Conservation (phyloP, 2,329 filamentous ascomycete genomes). For the Hansfordia pulvinata region DNA sequence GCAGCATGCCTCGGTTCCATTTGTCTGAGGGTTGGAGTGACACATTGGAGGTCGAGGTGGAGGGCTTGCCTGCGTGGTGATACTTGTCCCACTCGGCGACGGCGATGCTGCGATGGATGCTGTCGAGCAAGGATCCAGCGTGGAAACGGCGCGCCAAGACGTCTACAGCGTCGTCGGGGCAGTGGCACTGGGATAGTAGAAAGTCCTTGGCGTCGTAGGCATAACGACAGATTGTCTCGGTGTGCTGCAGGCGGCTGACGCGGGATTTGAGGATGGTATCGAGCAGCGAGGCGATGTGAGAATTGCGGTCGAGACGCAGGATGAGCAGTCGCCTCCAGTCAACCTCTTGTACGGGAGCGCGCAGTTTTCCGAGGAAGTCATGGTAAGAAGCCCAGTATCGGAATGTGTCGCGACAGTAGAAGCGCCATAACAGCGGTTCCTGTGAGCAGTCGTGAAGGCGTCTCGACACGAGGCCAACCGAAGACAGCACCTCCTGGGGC, state of each 20-base stretch:
- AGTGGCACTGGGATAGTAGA: slow-evolving; percentile 51
- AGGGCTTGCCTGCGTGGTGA: slow-evolving; percentile 19
- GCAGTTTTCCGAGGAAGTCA: slow-evolving; percentile 41
- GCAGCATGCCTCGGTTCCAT: slow-evolving; percentile 32
- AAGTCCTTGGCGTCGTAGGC: slow-evolving; percentile 87
- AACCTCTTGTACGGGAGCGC: slow-evolving; percentile 35
- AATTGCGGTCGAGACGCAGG: slow-evolving; percentile 38
- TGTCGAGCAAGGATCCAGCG: slow-evolving; percentile 58
- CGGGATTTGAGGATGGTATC: slow-evolving; percentile 59
- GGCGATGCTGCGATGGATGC: slow-evolving; percentile 69
- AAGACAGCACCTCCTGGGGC: slow-evolving; percentile 37
- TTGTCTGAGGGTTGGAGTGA: slow-evolving; percentile 14
- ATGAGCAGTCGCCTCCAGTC: slow-evolving; percentile 65
- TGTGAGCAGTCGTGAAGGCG: slow-evolving; percentile 53
- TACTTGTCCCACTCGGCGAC: slow-evolving; percentile 63
- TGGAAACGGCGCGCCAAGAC: slow-evolving; percentile 66
- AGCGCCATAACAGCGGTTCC: slow-evolving; percentile 67
- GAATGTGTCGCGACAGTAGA: slow-evolving; percentile 58
- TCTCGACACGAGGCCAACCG: slow-evolving; percentile 41
- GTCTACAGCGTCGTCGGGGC: slow-evolving; percentile 50
- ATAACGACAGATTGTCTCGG: slow-evolving; percentile 55
- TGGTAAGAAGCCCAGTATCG: slow-evolving; percentile 62
- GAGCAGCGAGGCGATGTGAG: slow-evolving; percentile 37
- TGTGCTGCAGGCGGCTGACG: slow-evolving; percentile 52
- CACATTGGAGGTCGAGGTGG: slow-evolving; percentile 8